Base-by-base conservation (phyloP, 768 basidiomycete species). In the Hypsizygus marmoreus region DNA sequence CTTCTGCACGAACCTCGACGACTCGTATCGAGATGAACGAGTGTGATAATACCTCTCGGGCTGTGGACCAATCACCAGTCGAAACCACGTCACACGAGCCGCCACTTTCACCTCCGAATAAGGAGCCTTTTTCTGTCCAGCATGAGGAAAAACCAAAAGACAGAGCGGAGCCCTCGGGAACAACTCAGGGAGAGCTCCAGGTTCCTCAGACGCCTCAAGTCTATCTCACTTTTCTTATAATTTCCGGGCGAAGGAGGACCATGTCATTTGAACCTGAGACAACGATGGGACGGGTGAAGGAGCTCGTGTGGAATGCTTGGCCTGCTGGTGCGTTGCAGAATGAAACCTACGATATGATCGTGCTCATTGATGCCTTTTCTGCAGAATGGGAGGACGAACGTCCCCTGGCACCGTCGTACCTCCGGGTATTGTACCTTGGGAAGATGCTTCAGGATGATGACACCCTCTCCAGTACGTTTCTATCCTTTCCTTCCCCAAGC, bases 401-500 rank as follows among this genome's bases (percentile, higher is more conserved):
- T 9, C 88, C 89, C 2, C 85, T 86, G 2, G 83, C 84, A 12
- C 89, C 89, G 0, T 82, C 84, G 4, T 87, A 84, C 70, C 71
- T 90, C 46, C 79, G 89, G 14, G 76, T 91, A 28, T 70, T 91
- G 1, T 84, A 91, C 62, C 68, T 90, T 4, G 89, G 89, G 28
- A 83, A 82, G 64, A 84, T 91, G 60, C 65, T 90, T n/a, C 88
- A 89, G 58, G 89, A 91, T 57, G 89, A 91, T 23, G 88, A 91
- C 43, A 86, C 84, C 2, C 71, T 91, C 12, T 62, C 72, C 13
- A 77, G 87, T 88, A 53, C 57, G 83, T 64, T 32, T 33, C 33
- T 38, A 35, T 41, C 22, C 42, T 42, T 23, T 55, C 49, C 24
- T 29, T 38, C 35, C 39, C 33, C n/a, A 40, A 8, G 22, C 22